Evolutionary conservation across 345 rosid genomes (phyloP), one percentile per base, ranked within the genome.

Genomic region (Eucalyptus curtisii): DNA sequence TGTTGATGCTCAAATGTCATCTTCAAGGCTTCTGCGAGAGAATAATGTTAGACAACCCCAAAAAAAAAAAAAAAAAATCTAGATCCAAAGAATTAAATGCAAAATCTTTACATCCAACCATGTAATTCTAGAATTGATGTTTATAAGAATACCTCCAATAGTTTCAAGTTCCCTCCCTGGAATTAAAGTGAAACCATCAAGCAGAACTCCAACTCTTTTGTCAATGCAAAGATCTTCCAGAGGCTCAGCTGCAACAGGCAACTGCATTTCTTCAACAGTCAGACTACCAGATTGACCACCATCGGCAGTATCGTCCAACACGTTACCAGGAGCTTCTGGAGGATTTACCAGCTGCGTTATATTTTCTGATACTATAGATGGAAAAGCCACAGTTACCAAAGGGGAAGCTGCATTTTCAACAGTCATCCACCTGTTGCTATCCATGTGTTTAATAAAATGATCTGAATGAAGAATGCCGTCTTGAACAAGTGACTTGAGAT

Each of bases 381-480:
- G 90, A 86, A 93, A 94, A 93, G 91, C 92, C 80, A 90, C 80
- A 55, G 95, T 86, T 87, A 92, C 95, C 92, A 92, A 66, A 33
- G 99, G 99, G 19, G 99, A 97, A 92, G 95, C 95, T 59, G 99
- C 99, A 91, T 97, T 97, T 93, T 98, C 99, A 93, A 98, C 91
- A 19, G 99, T 96, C 87, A 96, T 93, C 99, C 99, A 98, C 94
- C 99, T 93, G 91, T 98, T 93, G 82, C 95, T 92, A 89, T 97
- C 98, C 90, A 93, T 87, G 89, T 95, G 99, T 91, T 96, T 97
- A 91, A 98, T 91, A 89, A 98, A 97, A 92, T 98, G 99, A 93
- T 97, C 99, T 7, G 99, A 92, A 88, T 88, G 93, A 90, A 98
- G 94, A 93, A 92, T 84, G 85, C 99, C 99, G 80, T 92, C 98